Percentiles rank a stretch among this genome's conserved stretches.
These are phyloP conservation scores for Hypsizygus marmoreus DNA, from an alignment of 768 basidiomycete species.

Conservation along the genomic window DNA sequence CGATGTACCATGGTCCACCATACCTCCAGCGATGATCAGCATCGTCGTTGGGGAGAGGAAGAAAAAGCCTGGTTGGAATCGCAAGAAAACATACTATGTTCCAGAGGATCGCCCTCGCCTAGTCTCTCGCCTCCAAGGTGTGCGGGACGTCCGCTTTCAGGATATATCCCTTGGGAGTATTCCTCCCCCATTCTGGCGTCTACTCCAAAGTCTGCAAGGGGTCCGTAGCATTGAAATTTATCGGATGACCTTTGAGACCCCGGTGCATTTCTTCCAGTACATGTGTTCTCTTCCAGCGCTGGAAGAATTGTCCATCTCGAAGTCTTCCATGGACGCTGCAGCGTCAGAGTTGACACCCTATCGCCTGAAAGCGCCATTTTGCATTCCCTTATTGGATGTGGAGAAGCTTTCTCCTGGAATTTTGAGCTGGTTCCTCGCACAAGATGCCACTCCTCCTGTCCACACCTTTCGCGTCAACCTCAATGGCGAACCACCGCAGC, in stretches of 20 bases:
- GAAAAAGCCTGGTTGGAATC: background rate
- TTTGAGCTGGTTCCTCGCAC: conserved; percentile 28
- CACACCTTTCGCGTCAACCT: conserved; percentile 24
- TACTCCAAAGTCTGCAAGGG: conserved; percentile 26
- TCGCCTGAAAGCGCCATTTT: conserved; percentile 17
- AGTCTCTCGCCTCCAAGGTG: conserved; percentile 11
- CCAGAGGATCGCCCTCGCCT: conserved; percentile 16
- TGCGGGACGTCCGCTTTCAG: conserved; percentile 23
- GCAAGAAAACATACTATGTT: conserved; percentile 11
- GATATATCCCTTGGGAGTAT: conserved; percentile 26
- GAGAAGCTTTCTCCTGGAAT: conserved; percentile 17
- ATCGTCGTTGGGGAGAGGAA: conserved; percentile 19
- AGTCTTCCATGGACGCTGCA: conserved; percentile 20
- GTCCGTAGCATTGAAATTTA: conserved; percentile 27
- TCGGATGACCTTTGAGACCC: conserved; percentile 23
- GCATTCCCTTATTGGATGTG: conserved; percentile 23
- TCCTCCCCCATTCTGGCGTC: conserved; percentile 26
- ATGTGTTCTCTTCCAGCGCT: conserved; percentile 28
- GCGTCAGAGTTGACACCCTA: conserved; percentile 11
- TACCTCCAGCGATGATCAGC: conserved; percentile 24
- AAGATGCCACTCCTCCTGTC: conserved; percentile 23
- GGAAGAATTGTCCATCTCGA: conserved; percentile 28
- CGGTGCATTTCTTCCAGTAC: conserved; percentile 26
- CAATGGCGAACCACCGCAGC: conserved; percentile 10
- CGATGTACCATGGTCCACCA: conserved; percentile 29